These are phyloP conservation scores for Piper betle DNA, from an alignment of 164 flowering plant genomes.

Conservation along the genomic window DNA sequence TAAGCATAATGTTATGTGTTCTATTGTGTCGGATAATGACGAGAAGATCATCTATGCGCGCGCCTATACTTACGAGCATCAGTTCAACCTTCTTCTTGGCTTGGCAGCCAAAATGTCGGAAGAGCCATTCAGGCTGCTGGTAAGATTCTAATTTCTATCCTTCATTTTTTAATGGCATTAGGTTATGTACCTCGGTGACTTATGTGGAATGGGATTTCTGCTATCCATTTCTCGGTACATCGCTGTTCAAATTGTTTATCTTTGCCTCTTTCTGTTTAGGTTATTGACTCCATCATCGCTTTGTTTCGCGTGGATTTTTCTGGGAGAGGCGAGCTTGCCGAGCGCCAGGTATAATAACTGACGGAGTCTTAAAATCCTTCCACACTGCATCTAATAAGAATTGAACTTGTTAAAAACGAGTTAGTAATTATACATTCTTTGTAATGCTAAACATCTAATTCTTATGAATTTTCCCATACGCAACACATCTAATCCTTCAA, in stretches of 20 bases:
- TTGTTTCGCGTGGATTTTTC: conserved; percentile 96
- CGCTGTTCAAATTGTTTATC: not conserved
- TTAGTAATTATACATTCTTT: not conserved
- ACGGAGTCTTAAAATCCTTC: not conserved
- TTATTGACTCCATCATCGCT: conserved; percentile 92
- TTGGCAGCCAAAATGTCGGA: conserved; percentile 96
- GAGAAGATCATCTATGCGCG: conserved; percentile 87
- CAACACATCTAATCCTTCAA: not conserved
- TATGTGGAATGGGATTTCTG: too few species aligned
- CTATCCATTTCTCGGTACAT: too few species aligned
- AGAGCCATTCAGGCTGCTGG: conserved; percentile 93
- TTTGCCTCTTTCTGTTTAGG: conserved; percentile 24
- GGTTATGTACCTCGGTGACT: too few species aligned
- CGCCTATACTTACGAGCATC: conserved; percentile 98
- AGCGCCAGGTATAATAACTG: conserved; percentile 54
- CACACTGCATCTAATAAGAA: too few species aligned
- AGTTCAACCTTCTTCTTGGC: conserved; percentile 85
- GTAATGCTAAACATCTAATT: not conserved
- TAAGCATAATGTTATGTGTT: not conserved
- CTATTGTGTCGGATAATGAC: not conserved
- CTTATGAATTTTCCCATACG: not conserved
- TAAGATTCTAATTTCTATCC: conserved; percentile 13
- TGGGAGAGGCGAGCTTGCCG: conserved; percentile 98
- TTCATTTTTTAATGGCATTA: too few species aligned
- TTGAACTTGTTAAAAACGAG: too few species aligned